These are phyloP conservation scores for Annulohypoxylon truncatum DNA, from an alignment of 2,329 filamentous ascomycete species.

Conservation along the genomic window DNA sequence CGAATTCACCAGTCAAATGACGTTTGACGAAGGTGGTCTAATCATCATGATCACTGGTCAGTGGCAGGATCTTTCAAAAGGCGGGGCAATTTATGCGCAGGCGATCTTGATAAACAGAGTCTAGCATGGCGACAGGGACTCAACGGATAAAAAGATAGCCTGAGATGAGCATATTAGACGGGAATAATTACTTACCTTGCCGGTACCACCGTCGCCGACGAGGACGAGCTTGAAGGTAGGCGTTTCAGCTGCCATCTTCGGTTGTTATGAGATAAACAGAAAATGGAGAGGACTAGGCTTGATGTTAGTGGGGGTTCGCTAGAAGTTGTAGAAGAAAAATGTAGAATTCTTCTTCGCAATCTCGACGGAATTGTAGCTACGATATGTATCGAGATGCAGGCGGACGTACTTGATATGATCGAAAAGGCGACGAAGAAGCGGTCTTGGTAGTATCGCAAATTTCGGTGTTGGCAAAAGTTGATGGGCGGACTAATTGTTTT, in stretches of 20 bases:
- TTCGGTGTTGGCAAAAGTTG: slow-evolving; percentile 34
- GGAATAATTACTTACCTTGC: slow-evolving; percentile 75
- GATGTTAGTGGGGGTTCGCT: slow-evolving; percentile 45
- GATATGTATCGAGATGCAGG: slow-evolving; percentile 7
- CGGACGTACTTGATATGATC: slow-evolving; percentile 31
- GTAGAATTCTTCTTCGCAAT: slow-evolving; percentile 5
- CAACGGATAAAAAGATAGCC: slow-evolving; percentile 18
- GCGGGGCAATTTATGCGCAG: slow-evolving; percentile 46
- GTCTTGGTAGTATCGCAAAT: slow-evolving; percentile 30
- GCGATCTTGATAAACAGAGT: slow-evolving; percentile 26
- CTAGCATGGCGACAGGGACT: background rate
- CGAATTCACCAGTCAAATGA: slow-evolving; percentile 99
- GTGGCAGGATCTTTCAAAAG: slow-evolving; percentile 36
- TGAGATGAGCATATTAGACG: background rate
- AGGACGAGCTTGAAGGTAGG: slow-evolving; percentile 99
- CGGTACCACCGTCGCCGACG: slow-evolving; percentile 98
- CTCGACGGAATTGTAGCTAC: background rate
- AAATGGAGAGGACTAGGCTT: slow-evolving; percentile 50
- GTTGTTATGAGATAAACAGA: slow-evolving; percentile 59
- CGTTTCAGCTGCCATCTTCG: slow-evolving; percentile 71
- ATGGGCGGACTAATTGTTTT: slow-evolving; percentile 45
- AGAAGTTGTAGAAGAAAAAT: slow-evolving; percentile 19
- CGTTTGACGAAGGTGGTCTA: slow-evolving; percentile 99
- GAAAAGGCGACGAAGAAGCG: background rate
- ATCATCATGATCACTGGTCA: slow-evolving; percentile 41